Evolutionary conservation across 2,329 filamentous ascomycete species (phyloP).

Genomic region (Chlorencoelia australis): DNA sequence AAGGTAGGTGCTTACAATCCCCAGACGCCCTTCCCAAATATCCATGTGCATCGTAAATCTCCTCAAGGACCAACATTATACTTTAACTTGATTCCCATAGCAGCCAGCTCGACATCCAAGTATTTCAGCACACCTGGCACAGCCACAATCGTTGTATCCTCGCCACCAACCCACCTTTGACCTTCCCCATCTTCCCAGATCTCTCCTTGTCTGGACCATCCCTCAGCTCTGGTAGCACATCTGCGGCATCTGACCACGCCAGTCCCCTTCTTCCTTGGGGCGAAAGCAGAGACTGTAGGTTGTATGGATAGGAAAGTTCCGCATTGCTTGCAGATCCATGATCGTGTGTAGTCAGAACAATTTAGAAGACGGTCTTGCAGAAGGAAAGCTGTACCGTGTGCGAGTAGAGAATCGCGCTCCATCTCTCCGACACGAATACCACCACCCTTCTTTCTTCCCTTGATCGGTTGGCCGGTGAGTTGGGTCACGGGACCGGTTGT

Average conservation of each 20-base stretch:
- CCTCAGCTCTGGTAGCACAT: conserved; percentile 46
- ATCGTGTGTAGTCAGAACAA: conserved; percentile 85
- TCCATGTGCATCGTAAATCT: no score
- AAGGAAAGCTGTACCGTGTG: conserved; percentile 89
- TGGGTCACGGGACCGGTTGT: conserved; percentile 88
- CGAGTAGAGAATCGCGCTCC: conserved; percentile 91
- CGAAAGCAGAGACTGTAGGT: conserved; percentile 59
- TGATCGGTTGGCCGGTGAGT: conserved; percentile 91
- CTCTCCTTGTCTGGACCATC: conserved; percentile 46
- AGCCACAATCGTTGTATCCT: conserved; percentile 82
- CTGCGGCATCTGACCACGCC: conserved; percentile 68
- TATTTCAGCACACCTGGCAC: conserved; percentile 89
- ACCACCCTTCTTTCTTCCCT: conserved; percentile 89
- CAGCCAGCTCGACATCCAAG: conserved; percentile 87
- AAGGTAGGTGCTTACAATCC: no score
- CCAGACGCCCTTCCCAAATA: no score
- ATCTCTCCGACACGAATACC: conserved; percentile 99
- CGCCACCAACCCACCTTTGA: conserved; percentile 74
- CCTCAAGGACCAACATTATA: conserved; percentile 57
- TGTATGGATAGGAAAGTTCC: conserved; percentile 87
- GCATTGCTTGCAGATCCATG: conserved; percentile 82
- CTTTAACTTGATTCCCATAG: conserved; percentile 93
- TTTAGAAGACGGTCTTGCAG: conserved; percentile 94
- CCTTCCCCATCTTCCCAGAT: conserved; percentile 92
- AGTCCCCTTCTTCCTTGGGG: conserved; percentile 54